phyloP scores from a whole-genome alignment of 176 grass and related monocot genomes.

The Musa troglodytarum region DNA sequence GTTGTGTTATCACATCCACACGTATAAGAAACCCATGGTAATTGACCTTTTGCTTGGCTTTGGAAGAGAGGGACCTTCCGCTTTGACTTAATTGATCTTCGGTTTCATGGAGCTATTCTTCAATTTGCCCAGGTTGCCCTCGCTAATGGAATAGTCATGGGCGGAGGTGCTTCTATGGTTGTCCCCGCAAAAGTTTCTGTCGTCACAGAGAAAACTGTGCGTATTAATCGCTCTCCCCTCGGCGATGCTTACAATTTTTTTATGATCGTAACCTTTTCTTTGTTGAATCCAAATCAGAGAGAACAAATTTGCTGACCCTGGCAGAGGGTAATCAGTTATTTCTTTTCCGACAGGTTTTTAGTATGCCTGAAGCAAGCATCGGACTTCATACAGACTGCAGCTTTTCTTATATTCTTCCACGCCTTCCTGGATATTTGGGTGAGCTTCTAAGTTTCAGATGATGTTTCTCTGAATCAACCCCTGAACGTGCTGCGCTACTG shows the following conservation, averaged over 20 bases:
- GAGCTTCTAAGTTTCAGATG: neutral
- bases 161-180: constrained; percentile 76
- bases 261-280: neutral
- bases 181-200: constrained; percentile 64
- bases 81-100: neutral
- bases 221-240: constrained; percentile 5
- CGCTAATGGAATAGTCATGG: constrained; percentile 90
- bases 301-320: neutral
- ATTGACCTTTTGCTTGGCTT: neutral
- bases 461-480: neutral
- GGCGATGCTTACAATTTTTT: neutral
- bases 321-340: neutral
- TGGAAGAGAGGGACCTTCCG: neutral
- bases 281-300: neutral
- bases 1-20: constrained; percentile 95
- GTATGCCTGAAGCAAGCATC: constrained; percentile 79
- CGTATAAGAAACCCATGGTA: constrained; percentile 83
- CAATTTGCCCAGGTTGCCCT: constrained; percentile 51
- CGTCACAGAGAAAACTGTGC: constrained; percentile 77
- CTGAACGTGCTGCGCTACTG: neutral
- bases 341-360: constrained; percentile 43
- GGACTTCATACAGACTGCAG: constrained; percentile 91
- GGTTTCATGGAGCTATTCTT: neutral
- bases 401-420: constrained; percentile 91
- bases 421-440: constrained; percentile 79